These are phyloP conservation scores for Ramaria sp. DNA, from an alignment of 768 basidiomycete genomes.

Conservation along the genomic window DNA sequence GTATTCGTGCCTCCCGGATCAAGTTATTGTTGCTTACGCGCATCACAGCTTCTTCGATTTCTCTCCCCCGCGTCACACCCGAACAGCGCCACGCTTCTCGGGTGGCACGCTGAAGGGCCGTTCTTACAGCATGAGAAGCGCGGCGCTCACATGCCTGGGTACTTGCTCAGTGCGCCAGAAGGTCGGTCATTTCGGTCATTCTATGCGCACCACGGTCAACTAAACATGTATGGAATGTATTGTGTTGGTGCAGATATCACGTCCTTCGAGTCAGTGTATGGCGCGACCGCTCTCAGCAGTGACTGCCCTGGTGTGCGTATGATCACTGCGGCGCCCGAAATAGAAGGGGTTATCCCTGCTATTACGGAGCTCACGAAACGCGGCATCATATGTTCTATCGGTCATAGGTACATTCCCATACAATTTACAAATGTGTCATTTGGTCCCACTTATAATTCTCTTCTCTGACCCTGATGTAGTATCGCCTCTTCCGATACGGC, in stretches of 20 bases:
- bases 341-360: slow-evolving; percentile 69
- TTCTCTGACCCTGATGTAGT: slow-evolving; percentile 27
- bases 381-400: slow-evolving; percentile 76
- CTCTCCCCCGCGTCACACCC: slow-evolving; percentile 58
- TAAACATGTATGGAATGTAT: not conserved
- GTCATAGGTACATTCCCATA: slow-evolving; percentile 53
- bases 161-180: slow-evolving; percentile 51
- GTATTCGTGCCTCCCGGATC: not conserved
- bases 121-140: slow-evolving; percentile 77
- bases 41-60: slow-evolving; percentile 37
- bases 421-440: too few species aligned
- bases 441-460: slow-evolving; percentile 8
- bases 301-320: slow-evolving; percentile 50
- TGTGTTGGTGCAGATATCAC: slow-evolving; percentile 26
- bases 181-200: slow-evolving; percentile 13
- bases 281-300: slow-evolving; percentile 24
- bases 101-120: slow-evolving; percentile 89
- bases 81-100: slow-evolving; percentile 61
- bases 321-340: slow-evolving; percentile 81
- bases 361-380: slow-evolving; percentile 47
- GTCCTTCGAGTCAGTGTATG: slow-evolving; percentile 69
- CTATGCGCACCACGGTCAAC: not conserved
- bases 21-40: not conserved
- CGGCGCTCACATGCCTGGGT: slow-evolving; percentile 68
- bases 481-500: slow-evolving; percentile 68